Base-by-base conservation (phyloP, 1,284 basidiomycete genomes). In the Cryptococcus neoformans region DNA sequence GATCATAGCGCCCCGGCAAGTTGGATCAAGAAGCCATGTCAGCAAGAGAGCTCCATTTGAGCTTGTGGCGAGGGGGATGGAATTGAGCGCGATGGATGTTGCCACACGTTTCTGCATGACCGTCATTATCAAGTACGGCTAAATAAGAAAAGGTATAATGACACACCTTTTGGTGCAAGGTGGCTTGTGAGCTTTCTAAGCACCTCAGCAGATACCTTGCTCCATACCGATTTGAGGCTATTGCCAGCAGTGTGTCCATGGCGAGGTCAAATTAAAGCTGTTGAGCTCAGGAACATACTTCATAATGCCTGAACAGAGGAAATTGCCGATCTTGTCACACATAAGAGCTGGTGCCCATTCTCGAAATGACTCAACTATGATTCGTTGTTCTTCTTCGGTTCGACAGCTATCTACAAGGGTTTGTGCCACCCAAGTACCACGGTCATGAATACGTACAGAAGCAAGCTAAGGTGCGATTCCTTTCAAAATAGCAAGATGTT, bases 351-450 rank as follows among this genome's bases (percentile, higher is more conserved):
- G 96, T 6, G 91, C 85, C 73, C 94, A 99, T 0, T 95, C 87
- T 51, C 90, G 82, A 60, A 99, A 77, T 73, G 96, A 89, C 72
- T 89, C 85, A 45, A 88, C 86, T 68, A 99, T 87, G 40, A 96
- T 78, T 3, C 81, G 82, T 55, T 92, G 83, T 74, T 99, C 95
- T 60, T 96, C 92, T 4, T 88, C 86, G 16, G 84, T 87, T 54
- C 86, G 84, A 44, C 93, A 89, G 64, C 91, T 94, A 78, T 98
- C 94, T 63, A 99, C 98, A 71, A 98, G 94, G 83, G 95, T 96
- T 78, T 99, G 96, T 2, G 94, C 95, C 0, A 95, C 95, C 96
- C 96, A 99, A 0, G 96, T 99, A 41, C 96, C 96, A 68, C 99
- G 99, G 81, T 99, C 99, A 81, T 99, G 96, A 51, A 94, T 93